Conservation (phyloP, 768 basidiomycete genomes). For the Russula emetica region DNA sequence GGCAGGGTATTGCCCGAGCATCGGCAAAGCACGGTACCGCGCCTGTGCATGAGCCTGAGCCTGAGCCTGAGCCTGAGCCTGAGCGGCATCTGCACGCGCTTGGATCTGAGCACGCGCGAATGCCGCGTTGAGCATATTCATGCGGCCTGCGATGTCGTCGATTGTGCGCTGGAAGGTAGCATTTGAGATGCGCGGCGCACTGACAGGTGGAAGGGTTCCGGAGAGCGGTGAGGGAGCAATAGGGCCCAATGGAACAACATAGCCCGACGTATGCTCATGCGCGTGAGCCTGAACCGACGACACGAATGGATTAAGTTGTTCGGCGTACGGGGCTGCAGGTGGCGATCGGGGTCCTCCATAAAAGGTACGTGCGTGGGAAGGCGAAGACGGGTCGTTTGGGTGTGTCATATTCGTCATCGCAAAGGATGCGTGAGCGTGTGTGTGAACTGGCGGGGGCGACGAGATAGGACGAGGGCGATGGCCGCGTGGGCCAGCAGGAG, state of each 20-base stretch:
- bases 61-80: too few relatives aligned
- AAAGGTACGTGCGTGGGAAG: conserved; percentile 9
- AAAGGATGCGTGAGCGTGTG: conserved; percentile 5
- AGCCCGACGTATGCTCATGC: conserved; percentile 13
- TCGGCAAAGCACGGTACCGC: conserved; percentile 11
- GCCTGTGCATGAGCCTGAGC: conserved; percentile 11
- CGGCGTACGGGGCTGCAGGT: conserved; percentile 1
- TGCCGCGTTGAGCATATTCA: conserved; percentile 38
- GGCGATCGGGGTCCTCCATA: conserved; percentile 17
- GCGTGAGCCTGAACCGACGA: conserved; percentile 6
- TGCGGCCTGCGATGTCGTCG: conserved; percentile 45
- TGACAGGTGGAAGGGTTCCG: conserved; percentile 38
- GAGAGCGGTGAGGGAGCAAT: conserved; percentile 26
- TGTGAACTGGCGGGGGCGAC: conserved; percentile 24
- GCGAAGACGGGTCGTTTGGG: conserved; percentile 8
- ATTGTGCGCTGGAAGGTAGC: conserved; percentile 41
- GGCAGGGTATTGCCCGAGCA: conserved; percentile 14
- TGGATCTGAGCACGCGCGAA: conserved; percentile 28
- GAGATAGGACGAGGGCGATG: conserved; percentile 28
- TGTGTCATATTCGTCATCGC: conserved; percentile 9
- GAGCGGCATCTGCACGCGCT: conserved; percentile 23
- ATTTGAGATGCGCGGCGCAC: conserved; percentile 42
- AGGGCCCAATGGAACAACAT: conserved; percentile 16
- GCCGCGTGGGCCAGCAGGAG: conserved; percentile 27
- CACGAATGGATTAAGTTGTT: conserved; percentile 13